A percentile compares a stretch with the other conserved stretches of the same genome.
Evolutionary conservation across 371 early-diverging fungal genomes (phyloP).

Genomic region (Mucor piriformis): DNA sequence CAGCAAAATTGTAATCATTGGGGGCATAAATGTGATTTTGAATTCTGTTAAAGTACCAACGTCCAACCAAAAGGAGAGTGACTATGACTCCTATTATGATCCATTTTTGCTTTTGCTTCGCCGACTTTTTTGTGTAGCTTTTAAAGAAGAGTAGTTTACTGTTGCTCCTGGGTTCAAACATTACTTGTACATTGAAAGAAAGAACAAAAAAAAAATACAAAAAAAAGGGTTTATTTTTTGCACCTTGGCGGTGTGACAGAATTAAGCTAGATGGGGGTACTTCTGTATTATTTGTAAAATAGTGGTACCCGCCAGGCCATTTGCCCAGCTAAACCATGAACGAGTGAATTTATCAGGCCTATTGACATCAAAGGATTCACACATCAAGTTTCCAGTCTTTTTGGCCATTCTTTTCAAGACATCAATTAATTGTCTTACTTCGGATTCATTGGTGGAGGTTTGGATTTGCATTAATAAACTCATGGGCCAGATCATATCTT

Average conservation of each 20-base stretch:
- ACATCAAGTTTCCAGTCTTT: constrained; percentile 45
- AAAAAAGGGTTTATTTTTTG: neutral
- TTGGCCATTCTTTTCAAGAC: constrained; percentile 36
- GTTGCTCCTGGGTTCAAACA: constrained; percentile 4
- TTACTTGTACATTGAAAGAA: neutral
- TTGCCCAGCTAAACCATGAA: constrained; percentile 63
- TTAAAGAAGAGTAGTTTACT: constrained; percentile 15
- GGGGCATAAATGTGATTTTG: too few species aligned
- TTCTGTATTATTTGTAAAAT: constrained; percentile 36
- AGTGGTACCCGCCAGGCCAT: constrained; percentile 51
- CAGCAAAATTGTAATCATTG: too few species aligned
- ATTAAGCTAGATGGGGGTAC: constrained; percentile 28
- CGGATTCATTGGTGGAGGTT: constrained; percentile 37
- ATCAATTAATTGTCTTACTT: constrained; percentile 42
- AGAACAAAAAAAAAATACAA: neutral
- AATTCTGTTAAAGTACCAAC: neutral
- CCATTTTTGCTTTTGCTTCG: constrained; percentile 17
- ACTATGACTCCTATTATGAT: constrained; percentile 3
- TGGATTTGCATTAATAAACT: constrained; percentile 38
- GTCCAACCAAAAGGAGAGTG: neutral
- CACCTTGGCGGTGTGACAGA: neutral
- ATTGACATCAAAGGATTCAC: constrained; percentile 51
- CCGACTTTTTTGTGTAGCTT: constrained; percentile 3
- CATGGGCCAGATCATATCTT: constrained; percentile 47
- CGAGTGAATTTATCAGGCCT: constrained; percentile 43